Percentiles rank a stretch among this genome's conserved stretches.
These are phyloP conservation scores for Fusarium mundagurra DNA, from an alignment of 2,329 filamentous ascomycete genomes.

Conservation along the genomic window DNA sequence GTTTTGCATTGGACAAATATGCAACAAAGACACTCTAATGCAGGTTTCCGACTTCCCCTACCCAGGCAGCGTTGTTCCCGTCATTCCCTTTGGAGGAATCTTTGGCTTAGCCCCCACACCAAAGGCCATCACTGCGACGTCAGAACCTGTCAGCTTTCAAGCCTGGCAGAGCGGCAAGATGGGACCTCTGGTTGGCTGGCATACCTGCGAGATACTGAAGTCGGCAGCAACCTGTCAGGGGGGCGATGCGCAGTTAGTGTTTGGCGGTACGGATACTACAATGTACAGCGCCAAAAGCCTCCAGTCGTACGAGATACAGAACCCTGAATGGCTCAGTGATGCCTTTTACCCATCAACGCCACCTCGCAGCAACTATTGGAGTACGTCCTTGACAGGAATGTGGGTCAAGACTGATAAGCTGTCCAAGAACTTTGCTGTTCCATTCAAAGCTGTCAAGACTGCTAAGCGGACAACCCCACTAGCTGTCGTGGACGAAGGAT, in stretches of 20 bases:
- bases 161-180: not conserved
- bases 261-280: not conserved
- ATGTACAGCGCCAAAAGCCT: not conserved
- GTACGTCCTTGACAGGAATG: not conserved
- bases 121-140: not conserved
- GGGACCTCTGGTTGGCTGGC: not conserved
- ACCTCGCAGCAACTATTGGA: slow-evolving; percentile 16
- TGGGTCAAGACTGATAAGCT: not conserved
- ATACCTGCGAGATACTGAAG: not conserved
- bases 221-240: not conserved
- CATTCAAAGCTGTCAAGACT: not conserved
- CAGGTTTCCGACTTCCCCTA: slow-evolving; percentile 4
- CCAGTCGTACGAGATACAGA: not conserved
- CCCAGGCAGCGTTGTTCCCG: not conserved
- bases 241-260: not conserved
- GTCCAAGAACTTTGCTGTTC: slow-evolving; percentile 8
- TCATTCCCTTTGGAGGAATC: not conserved
- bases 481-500: slow-evolving; percentile 16
- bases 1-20: not conserved
- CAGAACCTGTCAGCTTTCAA: not conserved
- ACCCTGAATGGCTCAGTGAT: slow-evolving; percentile 13
- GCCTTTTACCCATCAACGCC: slow-evolving; percentile 10
- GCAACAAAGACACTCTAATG: not conserved
- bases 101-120: not conserved
- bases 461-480: slow-evolving; percentile 2